Evolutionary conservation across 352 stramenopile genomes (phyloP).

Genomic region (Pythium rhizo-oryzae): DNA sequence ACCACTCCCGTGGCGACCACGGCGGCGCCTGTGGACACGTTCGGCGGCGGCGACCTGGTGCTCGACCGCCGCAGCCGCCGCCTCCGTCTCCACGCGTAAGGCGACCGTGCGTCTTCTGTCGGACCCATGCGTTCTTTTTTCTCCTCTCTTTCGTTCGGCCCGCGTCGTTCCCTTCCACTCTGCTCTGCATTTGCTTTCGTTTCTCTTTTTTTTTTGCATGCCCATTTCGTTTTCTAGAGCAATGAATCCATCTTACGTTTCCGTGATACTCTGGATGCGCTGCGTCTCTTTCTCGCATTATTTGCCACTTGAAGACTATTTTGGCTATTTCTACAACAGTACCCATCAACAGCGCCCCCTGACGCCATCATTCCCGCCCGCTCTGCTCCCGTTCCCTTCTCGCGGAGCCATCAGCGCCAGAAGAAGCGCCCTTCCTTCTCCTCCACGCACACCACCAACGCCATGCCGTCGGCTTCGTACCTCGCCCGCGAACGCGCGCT

Average conservation of each 20-base stretch:
- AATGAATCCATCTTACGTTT: slow-evolving; percentile 11
- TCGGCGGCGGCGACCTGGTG: neutral
- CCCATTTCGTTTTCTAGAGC: neutral
- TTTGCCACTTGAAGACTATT: neutral
- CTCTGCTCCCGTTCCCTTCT: too few relatives aligned
- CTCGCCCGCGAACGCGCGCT: slow-evolving; percentile 8
- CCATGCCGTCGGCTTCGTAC: slow-evolving; percentile 13
- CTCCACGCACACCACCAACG: too few relatives aligned
- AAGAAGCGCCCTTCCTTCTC: too few relatives aligned
- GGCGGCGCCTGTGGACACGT: neutral
- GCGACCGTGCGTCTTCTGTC: too few relatives aligned
- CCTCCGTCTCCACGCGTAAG: slow-evolving; percentile 14
- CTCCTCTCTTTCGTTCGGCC: neutral
- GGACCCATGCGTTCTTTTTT: neutral
- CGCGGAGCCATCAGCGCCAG: too few relatives aligned
- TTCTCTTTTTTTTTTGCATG: neutral
- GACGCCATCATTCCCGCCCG: slow-evolving; percentile 1
- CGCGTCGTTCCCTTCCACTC: too few relatives aligned
- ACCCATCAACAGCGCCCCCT: slow-evolving; percentile 1
- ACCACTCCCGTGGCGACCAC: neutral
- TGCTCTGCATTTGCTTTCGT: too few relatives aligned
- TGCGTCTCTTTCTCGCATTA: neutral
- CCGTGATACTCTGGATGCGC: neutral
- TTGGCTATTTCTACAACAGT: neutral
- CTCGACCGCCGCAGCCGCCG: slow-evolving; percentile 1